Percentiles rank a stretch among this genome's conserved stretches.
phyloP scores from a whole-genome alignment of 75 land plant genomes.

The Cupressus sempervirens region DNA sequence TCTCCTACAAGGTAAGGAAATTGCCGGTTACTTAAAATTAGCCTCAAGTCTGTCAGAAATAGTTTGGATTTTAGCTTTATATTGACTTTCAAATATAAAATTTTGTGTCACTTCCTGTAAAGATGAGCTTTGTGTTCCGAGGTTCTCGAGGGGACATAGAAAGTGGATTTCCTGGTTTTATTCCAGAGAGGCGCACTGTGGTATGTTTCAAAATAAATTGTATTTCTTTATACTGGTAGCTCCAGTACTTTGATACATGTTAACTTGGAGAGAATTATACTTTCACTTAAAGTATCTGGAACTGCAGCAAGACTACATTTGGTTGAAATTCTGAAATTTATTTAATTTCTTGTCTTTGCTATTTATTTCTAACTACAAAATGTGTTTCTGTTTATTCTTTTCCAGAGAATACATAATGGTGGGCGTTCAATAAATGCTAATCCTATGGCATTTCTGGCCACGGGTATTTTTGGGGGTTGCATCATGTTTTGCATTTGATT shows the following conservation, averaged over 20 bases:
- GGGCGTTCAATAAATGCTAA: slow-evolving; percentile 79
- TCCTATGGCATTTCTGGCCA: slow-evolving; percentile 80
- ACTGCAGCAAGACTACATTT: not conserved
- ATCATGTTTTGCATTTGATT: not conserved
- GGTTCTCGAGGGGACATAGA: slow-evolving; percentile 77
- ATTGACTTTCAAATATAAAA: not conserved
- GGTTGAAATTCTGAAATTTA: not conserved
- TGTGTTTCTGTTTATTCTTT: not conserved
- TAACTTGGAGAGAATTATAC: not conserved
- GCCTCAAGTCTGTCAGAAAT: not conserved
- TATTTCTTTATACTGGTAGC: not conserved
- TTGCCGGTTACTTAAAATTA: not conserved
- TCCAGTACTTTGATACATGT: not conserved
- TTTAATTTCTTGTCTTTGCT: not conserved
- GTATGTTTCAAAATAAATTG: slow-evolving; percentile 25
- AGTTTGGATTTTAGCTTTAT: not conserved
- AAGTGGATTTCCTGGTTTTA: slow-evolving; percentile 58
- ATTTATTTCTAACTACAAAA: slow-evolving; percentile 6
- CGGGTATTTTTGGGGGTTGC: slow-evolving; percentile 41
- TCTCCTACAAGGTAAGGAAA: not conserved
- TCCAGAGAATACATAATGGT: slow-evolving; percentile 69
- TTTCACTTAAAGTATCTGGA: not conserved
- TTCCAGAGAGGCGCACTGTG: slow-evolving; percentile 78
- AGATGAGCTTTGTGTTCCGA: slow-evolving; percentile 83
- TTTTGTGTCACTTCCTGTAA: not conserved